phyloP scores from a whole-genome alignment of 2,329 filamentous ascomycete genomes.

The Hirsutella rhossiliensis region DNA sequence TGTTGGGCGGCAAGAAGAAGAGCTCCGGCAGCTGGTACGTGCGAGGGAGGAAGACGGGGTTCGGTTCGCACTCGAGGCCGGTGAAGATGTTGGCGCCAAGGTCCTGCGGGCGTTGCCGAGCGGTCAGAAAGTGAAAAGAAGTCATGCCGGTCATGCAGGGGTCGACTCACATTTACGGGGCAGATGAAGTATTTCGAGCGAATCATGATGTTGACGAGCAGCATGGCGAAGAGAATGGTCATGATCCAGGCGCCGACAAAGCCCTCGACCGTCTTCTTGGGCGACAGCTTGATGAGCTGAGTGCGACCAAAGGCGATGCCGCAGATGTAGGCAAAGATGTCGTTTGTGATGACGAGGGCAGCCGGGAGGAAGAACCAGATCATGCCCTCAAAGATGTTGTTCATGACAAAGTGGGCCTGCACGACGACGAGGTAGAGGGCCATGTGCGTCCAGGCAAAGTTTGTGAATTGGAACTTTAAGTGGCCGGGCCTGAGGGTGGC shows the following conservation, averaged over 20 bases:
- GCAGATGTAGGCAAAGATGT: constrained; percentile 96
- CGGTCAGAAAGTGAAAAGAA: neutral
- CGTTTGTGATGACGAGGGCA: constrained; percentile 92
- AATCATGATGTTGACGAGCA: constrained; percentile 73
- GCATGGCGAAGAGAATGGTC: constrained; percentile 75
- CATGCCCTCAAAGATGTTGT: constrained; percentile 99
- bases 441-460: constrained; percentile 99
- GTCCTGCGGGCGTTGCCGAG: constrained; percentile 33
- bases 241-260: constrained; percentile 95
- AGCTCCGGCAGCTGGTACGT: constrained; percentile 62
- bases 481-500: constrained; percentile 87
- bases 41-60: constrained; percentile 78
- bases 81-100: constrained; percentile 89
- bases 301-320: constrained; percentile 95
- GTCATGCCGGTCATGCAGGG: too few species aligned
- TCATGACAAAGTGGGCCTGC: constrained; percentile 98
- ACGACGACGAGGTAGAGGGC: constrained; percentile 95
- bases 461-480: constrained; percentile 97
- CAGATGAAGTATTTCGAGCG: constrained; percentile 97
- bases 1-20: constrained; percentile 53
- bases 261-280: constrained; percentile 98
- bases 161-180: constrained; percentile 62
- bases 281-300: constrained; percentile 93
- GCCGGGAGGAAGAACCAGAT: constrained; percentile 99
- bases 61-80: constrained; percentile 78